Base-by-base conservation (phyloP, 192 early-diverging fungal genomes). In the Piromyces finnis region DNA sequence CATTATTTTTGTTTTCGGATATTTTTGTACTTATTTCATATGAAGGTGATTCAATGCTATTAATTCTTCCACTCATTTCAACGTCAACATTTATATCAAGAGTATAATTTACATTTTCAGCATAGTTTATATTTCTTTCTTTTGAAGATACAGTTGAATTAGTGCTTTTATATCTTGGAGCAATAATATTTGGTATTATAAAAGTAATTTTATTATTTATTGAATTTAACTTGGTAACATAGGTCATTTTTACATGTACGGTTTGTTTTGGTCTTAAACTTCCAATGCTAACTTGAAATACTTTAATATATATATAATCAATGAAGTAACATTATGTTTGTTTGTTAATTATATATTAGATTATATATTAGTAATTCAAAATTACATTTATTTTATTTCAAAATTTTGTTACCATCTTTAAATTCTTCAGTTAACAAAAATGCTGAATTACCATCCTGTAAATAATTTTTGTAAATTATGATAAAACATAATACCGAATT, bases 231-330 rank as follows among this genome's bases (percentile, higher is more conserved):
- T 89, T 89, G 2, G 82, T 80, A 27, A 89, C 80, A 80, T 90
- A 89, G 0, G 84, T 86, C 37, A 89, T 84, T 26, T 84, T 82
- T 27, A 89, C 79, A 27, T 80, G 78, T 9, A 90, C 80, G 5
- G 41, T 82, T 18, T 80, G 79, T 4, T 79, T 78, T 28, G 88
- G 59, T n/a, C 81, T 79, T 35, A 90, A 77, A 80, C 90, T 90
- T n/a, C 88, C 88, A 26, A 89, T 68, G 26, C 81, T 84, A 29
- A 84, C 82, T 78, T 86, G 86, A 81, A 89, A 89, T 36, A 89
- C 86, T 83, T 28, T 2, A 12, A 80, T 16, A 39, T 39, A 14
- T 39, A 39, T 13, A n/a, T n/a, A n/a, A n/a, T n/a, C n/a, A n/a
- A n/a, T n/a, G n/a, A n/a, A n/a, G n/a, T n/a, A n/a, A n/a, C n/a